phyloP scores from a whole-genome alignment of 495 filamentous ascomycete species.

The Talaromyces nanjingensis region DNA sequence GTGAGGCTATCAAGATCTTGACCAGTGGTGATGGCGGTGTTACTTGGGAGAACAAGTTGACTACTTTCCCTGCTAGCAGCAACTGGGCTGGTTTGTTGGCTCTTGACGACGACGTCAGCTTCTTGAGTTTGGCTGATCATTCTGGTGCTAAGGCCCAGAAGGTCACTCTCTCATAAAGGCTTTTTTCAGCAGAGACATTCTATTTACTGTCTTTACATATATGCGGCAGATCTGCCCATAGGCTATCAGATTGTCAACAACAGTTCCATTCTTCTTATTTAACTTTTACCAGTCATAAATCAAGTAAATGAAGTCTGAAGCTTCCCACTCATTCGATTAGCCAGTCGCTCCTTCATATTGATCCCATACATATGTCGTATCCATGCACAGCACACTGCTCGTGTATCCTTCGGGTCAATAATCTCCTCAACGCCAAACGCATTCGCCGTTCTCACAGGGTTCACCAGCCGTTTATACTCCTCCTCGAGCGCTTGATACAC shows the following conservation, averaged over 20 bases:
- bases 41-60: constrained; percentile 35
- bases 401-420: too few relatives aligned
- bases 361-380: too few relatives aligned
- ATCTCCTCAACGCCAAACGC: too few relatives aligned
- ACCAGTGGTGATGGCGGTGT: constrained; percentile 29
- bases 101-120: constrained; percentile 22
- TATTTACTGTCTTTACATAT: not conserved
- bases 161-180: constrained; percentile 8
- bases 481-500: too few relatives aligned
- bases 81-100: constrained; percentile 39
- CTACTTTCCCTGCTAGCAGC: constrained; percentile 19
- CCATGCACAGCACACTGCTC: too few relatives aligned
- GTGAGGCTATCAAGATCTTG: constrained; percentile 24
- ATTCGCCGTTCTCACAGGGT: too few relatives aligned
- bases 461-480: too few relatives aligned
- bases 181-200: not conserved
- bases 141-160: constrained; percentile 22
- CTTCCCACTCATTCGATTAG: too few relatives aligned
- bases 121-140: constrained; percentile 32
- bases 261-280: too few relatives aligned
- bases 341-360: too few relatives aligned
- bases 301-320: too few relatives aligned
- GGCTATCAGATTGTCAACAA: not conserved
- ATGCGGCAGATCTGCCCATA: not conserved
- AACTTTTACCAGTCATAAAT: too few relatives aligned